Conservation (phyloP, 768 basidiomycete genomes). For the Boletus pseudopeckii region DNA sequence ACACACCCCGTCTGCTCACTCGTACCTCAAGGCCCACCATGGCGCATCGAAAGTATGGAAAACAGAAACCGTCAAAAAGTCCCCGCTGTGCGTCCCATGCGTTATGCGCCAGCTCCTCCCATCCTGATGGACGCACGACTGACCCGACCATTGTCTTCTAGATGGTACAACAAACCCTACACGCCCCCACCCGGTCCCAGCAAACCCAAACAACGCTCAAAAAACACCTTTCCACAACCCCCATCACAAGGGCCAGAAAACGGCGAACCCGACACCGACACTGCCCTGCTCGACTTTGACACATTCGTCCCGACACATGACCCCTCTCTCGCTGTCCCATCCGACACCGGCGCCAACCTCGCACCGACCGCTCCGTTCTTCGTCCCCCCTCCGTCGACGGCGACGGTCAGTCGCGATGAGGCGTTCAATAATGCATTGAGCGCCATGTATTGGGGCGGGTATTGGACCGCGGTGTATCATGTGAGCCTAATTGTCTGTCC, state of each 20-base stretch:
- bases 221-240: neutral
- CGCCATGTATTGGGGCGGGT: slow-evolving; percentile 86
- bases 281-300: slow-evolving; percentile 63
- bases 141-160: slow-evolving; percentile 23
- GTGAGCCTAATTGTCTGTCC: slow-evolving; percentile 38
- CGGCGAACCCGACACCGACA: slow-evolving; percentile 41
- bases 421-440: slow-evolving; percentile 71
- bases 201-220: slow-evolving; percentile 1
- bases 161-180: slow-evolving; percentile 75
- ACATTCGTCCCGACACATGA: slow-evolving; percentile 71
- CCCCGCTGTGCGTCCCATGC: slow-evolving; percentile 56
- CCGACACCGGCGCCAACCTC: slow-evolving; percentile 18
- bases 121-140: neutral
- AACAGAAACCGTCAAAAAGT: slow-evolving; percentile 61
- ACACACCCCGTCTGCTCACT: neutral
- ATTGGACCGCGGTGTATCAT: slow-evolving; percentile 85
- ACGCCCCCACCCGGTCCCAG: slow-evolving; percentile 12
- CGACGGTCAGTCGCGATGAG: slow-evolving; percentile 61
- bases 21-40: slow-evolving; percentile 49
- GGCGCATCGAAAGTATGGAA: slow-evolving; percentile 73
- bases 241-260: neutral
- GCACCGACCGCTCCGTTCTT: slow-evolving; percentile 18
- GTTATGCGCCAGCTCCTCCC: neutral
- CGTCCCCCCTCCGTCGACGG: slow-evolving; percentile 32
- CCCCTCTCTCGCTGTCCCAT: slow-evolving; percentile 47